These are phyloP conservation scores for Parmelia sp. DNA, from an alignment of 495 filamentous ascomycete genomes.

Conservation along the genomic window DNA sequence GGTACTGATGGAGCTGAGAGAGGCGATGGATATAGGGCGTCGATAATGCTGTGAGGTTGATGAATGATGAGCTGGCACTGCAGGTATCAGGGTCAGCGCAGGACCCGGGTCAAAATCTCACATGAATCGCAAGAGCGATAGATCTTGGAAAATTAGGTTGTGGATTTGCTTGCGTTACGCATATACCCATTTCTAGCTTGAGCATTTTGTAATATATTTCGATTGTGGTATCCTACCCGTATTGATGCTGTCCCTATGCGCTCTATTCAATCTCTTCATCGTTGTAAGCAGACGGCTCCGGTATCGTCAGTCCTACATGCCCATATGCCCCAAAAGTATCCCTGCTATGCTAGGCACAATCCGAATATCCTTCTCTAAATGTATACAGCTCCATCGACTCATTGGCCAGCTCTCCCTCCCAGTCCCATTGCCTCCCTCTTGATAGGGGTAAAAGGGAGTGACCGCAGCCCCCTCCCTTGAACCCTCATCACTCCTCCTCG, in stretches of 20 bases:
- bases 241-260: not conserved
- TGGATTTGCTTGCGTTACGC: not conserved
- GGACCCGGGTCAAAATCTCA: not conserved
- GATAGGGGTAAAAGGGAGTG: no score
- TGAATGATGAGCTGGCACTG: not conserved
- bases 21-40: conserved; percentile 11
- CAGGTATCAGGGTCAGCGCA: not conserved
- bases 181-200: not conserved
- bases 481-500: conserved; percentile 34
- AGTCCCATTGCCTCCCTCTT: no score
- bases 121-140: not conserved
- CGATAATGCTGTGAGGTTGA: not conserved
- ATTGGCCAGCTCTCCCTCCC: no score
- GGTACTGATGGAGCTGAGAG: conserved; percentile 21
- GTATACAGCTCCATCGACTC: not conserved
- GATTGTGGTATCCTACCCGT: not conserved
- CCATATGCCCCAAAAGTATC: no score
- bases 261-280: not conserved
- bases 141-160: not conserved
- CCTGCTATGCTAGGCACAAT: not conserved
- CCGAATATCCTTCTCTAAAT: not conserved
- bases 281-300: not conserved
- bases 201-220: not conserved
- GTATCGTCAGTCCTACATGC: not conserved
- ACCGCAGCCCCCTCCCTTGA: not conserved